Percentiles rank a stretch among this genome's conserved stretches.
These are phyloP conservation scores for barrel medic (Medicago truncatula) DNA, from an alignment of 306 rosid species.

Conservation along the genomic window DNA sequence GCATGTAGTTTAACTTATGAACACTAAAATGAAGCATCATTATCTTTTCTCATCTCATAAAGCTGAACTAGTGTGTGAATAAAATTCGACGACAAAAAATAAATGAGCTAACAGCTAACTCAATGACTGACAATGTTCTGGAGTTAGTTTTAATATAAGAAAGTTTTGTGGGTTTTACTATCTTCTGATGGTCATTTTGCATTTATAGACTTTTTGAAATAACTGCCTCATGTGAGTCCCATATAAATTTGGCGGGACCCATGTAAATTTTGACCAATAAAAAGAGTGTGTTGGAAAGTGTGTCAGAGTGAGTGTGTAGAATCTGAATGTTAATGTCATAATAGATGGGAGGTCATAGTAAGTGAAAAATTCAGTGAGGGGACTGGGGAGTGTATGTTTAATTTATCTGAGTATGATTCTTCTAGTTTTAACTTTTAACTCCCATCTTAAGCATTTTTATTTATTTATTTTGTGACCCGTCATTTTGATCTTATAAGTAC, in stretches of 20 bases:
- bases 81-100: neutral
- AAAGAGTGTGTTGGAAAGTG: too few species aligned
- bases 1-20: slow-evolving; percentile 8
- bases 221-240: neutral
- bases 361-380: neutral
- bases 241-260: too few species aligned
- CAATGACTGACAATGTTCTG: neutral
- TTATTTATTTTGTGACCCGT: neutral
- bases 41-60: slow-evolving; percentile 4
- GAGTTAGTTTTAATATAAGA: neutral
- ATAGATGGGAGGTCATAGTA: slow-evolving; percentile 4
- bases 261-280: too few species aligned
- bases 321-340: too few species aligned
- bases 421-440: neutral
- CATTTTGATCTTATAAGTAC: neutral
- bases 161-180: neutral
- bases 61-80: slow-evolving; percentile 14
- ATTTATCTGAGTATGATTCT: slow-evolving; percentile 3
- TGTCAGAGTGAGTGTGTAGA: too few species aligned
- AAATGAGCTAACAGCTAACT: neutral
- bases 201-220: slow-evolving; percentile 13
- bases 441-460: slow-evolving; percentile 11
- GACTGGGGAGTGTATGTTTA: slow-evolving; percentile 15
- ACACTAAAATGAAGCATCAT: neutral
- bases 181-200: slow-evolving; percentile 11